Evolutionary conservation across 164 flowering plant genomes (phyloP).

Genomic region (Vitis rotundifolia): DNA sequence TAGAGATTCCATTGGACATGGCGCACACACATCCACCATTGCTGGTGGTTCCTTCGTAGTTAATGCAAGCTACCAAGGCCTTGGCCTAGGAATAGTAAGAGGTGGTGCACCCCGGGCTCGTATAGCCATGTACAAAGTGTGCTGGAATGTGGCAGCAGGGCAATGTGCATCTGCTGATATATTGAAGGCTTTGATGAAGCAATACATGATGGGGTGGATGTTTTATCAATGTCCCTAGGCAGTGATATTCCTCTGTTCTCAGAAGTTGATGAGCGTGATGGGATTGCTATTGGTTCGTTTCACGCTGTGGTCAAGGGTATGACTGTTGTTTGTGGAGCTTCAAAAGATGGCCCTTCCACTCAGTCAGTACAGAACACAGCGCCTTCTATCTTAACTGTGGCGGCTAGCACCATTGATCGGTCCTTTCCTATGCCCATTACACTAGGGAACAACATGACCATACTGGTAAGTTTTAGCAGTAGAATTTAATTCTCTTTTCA

Average conservation of each 20-base stretch:
- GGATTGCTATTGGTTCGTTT: slow-evolving; percentile 33
- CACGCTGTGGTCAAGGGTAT: slow-evolving; percentile 41
- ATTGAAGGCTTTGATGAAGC: slow-evolving; percentile 41
- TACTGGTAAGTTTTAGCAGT: slow-evolving; percentile 14
- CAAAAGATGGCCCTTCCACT: slow-evolving; percentile 31
- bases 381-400: slow-evolving; percentile 48
- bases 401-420: slow-evolving; percentile 41
- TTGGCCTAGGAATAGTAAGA: slow-evolving; percentile 28
- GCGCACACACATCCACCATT: slow-evolving; percentile 35
- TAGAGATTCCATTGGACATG: slow-evolving; percentile 40
- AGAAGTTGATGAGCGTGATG: slow-evolving; percentile 31
- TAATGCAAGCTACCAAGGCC: slow-evolving; percentile 30
- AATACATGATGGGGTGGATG: slow-evolving; percentile 49
- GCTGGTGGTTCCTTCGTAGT: slow-evolving; percentile 35
- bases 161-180: slow-evolving; percentile 33
- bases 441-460: slow-evolving; percentile 37
- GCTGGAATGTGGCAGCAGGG: slow-evolving; percentile 37
- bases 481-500: no score
- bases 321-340: slow-evolving; percentile 35
- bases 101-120: slow-evolving; percentile 53
- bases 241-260: slow-evolving; percentile 19
- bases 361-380: slow-evolving; percentile 30
- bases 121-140: slow-evolving; percentile 45
- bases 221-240: slow-evolving; percentile 41
- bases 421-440: slow-evolving; percentile 27